These are phyloP conservation scores for Leccinellum albellum DNA, from an alignment of 768 basidiomycete species.

Conservation along the genomic window DNA sequence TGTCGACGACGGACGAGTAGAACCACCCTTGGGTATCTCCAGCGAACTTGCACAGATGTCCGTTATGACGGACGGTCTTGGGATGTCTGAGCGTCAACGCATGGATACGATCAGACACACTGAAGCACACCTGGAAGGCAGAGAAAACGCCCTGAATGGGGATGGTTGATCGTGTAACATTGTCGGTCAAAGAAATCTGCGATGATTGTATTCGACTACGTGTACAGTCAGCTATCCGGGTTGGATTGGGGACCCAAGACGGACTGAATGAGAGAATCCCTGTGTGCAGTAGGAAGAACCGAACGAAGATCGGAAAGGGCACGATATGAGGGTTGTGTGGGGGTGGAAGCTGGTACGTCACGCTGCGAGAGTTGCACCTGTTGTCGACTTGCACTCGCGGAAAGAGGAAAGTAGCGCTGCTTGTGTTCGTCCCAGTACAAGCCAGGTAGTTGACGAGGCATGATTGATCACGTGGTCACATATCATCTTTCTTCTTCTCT, in stretches of 20 bases:
- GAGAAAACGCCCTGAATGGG: slow-evolving; percentile 36
- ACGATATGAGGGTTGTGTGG: background rate
- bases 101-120: background rate
- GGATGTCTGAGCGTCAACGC: background rate
- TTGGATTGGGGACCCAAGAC: background rate
- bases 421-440: slow-evolving; percentile 50
- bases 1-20: slow-evolving; percentile 31
- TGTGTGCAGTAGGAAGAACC: slow-evolving; percentile 13
- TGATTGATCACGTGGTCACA: slow-evolving; percentile 15
- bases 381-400: too few relatives aligned
- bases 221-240: background rate
- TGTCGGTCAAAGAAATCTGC: slow-evolving; percentile 39
- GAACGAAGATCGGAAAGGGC: slow-evolving; percentile 17
- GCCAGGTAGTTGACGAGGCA: slow-evolving; percentile 53
- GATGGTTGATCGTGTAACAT: slow-evolving; percentile 24
- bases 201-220: slow-evolving; percentile 40
- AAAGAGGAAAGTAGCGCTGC: slow-evolving; percentile 53
- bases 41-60: slow-evolving; percentile 36
- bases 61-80: slow-evolving; percentile 35
- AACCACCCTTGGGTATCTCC: slow-evolving; percentile 56
- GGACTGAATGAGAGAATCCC: slow-evolving; percentile 27
- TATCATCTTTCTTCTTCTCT: background rate
- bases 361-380: too few relatives aligned
- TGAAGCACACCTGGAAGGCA: slow-evolving; percentile 43
- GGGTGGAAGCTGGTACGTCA: background rate